Base-by-base conservation (phyloP, 148 eudicot genomes). In the Linanthus parryae region DNA sequence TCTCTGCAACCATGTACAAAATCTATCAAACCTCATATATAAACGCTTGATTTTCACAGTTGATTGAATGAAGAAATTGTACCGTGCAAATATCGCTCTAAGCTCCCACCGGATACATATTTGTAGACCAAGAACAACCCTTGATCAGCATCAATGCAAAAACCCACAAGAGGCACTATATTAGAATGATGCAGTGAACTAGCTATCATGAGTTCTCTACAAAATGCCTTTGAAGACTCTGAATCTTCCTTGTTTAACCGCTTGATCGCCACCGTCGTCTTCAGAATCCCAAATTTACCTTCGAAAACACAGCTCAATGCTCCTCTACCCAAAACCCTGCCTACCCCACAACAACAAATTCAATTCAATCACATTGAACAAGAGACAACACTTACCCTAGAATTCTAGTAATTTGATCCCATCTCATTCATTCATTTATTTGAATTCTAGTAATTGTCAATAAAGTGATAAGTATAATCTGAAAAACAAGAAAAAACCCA, bases 271-370 rank as follows among this genome's bases (percentile, higher is more conserved):
- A 85, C 95, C 3, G 80, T 69, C 4, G 87, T 73, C 57, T 83
- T 85, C 41, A 85, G 56, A 44, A 75, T 57, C 52, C 97, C 95
- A 55, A 89, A 71, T 65, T 73, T 75, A 15, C 95, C 95, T 61
- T 87, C 80, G 60, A 82, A 89, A 17, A 89, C 97, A 76, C 47
- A 89, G 77, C 97, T 85, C 73, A 82, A 62, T 52, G 91, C 97
- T 53, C 97, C 97, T 89, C 95, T 89, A 17, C 95, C 95, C 87
- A 89, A 59, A 18, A 85, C 97, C 63, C 88, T 80, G 36, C 81
- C 97, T 89, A 76, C 31, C 58, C 78, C 73, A n/a, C 36, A 35
- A 44, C 30, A 43, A n/a, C 28, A 57, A 59, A 27, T 19, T 37
- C 67, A 46, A 53, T 33, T 51, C 11, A 48, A 61, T 22, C 20